A percentile compares a stretch with the other conserved stretches of the same genome.
Conservation (phyloP, 768 basidiomycete genomes). For the Tylopilus plumbeoviolaceoides region DNA sequence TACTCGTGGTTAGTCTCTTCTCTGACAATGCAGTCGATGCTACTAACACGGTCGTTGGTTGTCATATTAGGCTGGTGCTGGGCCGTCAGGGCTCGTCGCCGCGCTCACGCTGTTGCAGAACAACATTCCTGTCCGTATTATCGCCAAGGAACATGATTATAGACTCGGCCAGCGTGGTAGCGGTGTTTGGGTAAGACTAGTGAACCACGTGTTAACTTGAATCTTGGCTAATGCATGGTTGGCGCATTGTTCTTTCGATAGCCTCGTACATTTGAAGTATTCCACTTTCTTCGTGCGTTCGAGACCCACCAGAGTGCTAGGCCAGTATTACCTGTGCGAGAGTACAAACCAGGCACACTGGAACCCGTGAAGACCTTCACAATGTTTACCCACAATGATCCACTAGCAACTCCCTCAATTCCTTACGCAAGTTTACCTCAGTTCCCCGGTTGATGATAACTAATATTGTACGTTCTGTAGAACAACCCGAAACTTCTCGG, state of each 20-base stretch:
- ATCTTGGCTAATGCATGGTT: neutral
- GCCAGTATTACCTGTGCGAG: slow-evolving; percentile 13
- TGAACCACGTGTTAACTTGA: too few relatives aligned
- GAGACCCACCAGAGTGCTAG: slow-evolving; percentile 35
- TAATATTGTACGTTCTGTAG: neutral
- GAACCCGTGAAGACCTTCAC: slow-evolving; percentile 11
- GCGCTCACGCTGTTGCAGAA: slow-evolving; percentile 37
- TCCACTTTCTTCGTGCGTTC: slow-evolving; percentile 37
- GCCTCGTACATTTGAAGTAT: slow-evolving; percentile 41
- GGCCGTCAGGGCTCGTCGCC: slow-evolving; percentile 29
- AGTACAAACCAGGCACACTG: slow-evolving; percentile 24
- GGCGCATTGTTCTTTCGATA: too few relatives aligned
- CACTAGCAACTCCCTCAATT: slow-evolving; percentile 23
- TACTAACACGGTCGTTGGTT: too few relatives aligned
- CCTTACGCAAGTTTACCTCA: slow-evolving; percentile 21
- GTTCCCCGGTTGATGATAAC: neutral
- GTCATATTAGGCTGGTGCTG: slow-evolving; percentile 31
- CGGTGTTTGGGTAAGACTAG: slow-evolving; percentile 39
- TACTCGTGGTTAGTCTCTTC: too few relatives aligned
- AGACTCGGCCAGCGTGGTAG: slow-evolving; percentile 37
- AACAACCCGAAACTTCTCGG: slow-evolving; percentile 14
- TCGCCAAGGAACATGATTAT: slow-evolving; percentile 40
- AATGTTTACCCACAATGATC: slow-evolving; percentile 7
- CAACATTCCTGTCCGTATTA: slow-evolving; percentile 47
- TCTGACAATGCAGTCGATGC: too few relatives aligned